phyloP scores from a whole-genome alignment of 495 filamentous ascomycete genomes.

The Podospora bellae-mahoneyi region DNA sequence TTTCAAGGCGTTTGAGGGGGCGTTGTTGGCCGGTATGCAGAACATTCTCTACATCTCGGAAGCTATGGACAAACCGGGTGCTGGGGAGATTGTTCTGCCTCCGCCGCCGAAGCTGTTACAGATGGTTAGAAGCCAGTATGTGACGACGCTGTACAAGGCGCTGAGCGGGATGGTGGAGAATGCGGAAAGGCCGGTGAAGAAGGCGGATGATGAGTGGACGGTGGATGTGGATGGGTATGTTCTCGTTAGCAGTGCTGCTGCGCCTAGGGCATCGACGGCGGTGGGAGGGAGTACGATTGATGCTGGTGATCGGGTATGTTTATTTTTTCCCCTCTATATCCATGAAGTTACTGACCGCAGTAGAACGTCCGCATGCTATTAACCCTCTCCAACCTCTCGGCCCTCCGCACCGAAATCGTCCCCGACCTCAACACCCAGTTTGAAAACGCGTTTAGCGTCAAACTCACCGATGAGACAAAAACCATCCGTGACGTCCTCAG shows the following conservation, averaged over 20 bases:
- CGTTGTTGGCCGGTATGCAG: slow-evolving; percentile 78
- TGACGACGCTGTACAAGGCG: slow-evolving; percentile 85
- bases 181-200: slow-evolving; percentile 67
- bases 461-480: slow-evolving; percentile 85
- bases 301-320: slow-evolving; percentile 64
- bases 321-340: background rate
- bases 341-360: slow-evolving; percentile 21
- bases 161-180: slow-evolving; percentile 94
- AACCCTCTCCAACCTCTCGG: slow-evolving; percentile 84
- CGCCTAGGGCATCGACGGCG: slow-evolving; percentile 25
- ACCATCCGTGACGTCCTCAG: slow-evolving; percentile 82
- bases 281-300: slow-evolving; percentile 57
- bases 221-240: slow-evolving; percentile 47
- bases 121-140: slow-evolving; percentile 81
- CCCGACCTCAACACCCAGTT: slow-evolving; percentile 82
- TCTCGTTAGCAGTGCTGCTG: slow-evolving; percentile 14
- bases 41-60: slow-evolving; percentile 91
- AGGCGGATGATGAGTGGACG: slow-evolving; percentile 56
- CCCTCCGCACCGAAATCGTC: slow-evolving; percentile 70
- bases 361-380: slow-evolving; percentile 90
- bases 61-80: slow-evolving; percentile 62
- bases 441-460: slow-evolving; percentile 83
- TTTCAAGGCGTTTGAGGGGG: slow-evolving; percentile 75
- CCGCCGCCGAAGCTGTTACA: slow-evolving; percentile 80
- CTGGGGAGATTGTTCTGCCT: slow-evolving; percentile 71